Percentiles rank a stretch among this genome's conserved stretches.
Evolutionary conservation across 345 rosid species (phyloP).

Genomic region (Hibiscus tridactylites): DNA sequence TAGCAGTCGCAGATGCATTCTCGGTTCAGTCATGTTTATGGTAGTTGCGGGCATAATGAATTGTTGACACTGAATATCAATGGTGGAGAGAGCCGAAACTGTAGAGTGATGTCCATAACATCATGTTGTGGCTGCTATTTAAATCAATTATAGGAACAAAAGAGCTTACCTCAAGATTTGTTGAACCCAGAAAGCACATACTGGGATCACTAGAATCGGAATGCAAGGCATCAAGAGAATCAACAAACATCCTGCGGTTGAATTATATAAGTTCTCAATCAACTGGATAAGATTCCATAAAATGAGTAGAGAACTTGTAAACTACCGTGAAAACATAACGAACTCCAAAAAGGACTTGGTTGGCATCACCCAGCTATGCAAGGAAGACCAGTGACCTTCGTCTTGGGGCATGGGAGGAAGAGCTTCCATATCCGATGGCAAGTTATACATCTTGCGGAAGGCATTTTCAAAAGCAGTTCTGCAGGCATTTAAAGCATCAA

Average conservation of each 20-base stretch:
- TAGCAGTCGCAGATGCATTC: not conserved
- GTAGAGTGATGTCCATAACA: not conserved
- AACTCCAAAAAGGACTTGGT: conserved; percentile 91
- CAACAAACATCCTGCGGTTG: conserved; percentile 72
- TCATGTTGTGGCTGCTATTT: not conserved
- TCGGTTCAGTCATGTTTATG: not conserved
- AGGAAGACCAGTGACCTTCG: conserved; percentile 83
- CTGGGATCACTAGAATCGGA: conserved; percentile 29
- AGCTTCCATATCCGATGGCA: conserved; percentile 62
- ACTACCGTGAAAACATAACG: conserved; percentile 80
- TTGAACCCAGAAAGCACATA: conserved; percentile 58
- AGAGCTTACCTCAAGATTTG: conserved; percentile 53
- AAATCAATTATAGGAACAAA: not conserved
- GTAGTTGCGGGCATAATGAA: not conserved
- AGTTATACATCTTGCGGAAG: conserved; percentile 67
- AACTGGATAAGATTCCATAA: not conserved
- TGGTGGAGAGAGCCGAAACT: not conserved
- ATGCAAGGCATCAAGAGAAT: conserved; percentile 77
- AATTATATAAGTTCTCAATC: not conserved
- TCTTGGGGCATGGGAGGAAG: conserved; percentile 97
- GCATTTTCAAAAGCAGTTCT: conserved; percentile 71
- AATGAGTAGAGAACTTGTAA: not conserved
- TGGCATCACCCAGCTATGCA: conserved; percentile 98
- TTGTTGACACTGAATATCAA: not conserved
- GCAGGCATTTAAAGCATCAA: conserved; percentile 17